Conservation (phyloP, 106 monocot species). For the Dactylorhiza incarnata region DNA sequence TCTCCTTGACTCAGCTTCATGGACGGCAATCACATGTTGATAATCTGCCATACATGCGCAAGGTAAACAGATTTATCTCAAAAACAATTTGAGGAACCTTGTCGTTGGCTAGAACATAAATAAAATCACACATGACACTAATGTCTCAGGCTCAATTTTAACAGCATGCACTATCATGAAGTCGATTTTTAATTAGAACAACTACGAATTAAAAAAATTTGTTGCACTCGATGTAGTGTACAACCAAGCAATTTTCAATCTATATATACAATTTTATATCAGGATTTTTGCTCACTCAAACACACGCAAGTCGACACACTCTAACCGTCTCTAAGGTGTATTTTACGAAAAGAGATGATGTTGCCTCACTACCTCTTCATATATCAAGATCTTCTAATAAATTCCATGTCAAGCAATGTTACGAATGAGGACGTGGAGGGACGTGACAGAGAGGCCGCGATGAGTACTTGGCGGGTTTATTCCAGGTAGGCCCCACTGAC, state of each 20-base stretch:
- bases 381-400: too few relatives aligned
- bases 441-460: too few relatives aligned
- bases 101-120: not conserved
- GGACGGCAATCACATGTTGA: conserved; percentile 77
- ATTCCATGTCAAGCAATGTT: too few relatives aligned
- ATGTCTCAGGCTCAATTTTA: not conserved
- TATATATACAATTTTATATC: not conserved
- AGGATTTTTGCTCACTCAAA: too few relatives aligned
- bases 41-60: conserved; percentile 81
- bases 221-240: not conserved
- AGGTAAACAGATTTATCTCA: not conserved
- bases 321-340: too few relatives aligned
- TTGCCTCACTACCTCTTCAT: too few relatives aligned
- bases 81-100: not conserved
- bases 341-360: too few relatives aligned
- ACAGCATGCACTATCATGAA: not conserved
- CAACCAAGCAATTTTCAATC: not conserved
- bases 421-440: too few relatives aligned
- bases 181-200: not conserved
- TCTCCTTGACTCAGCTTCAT: conserved; percentile 47
- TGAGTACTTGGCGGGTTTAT: too few relatives aligned
- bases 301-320: too few relatives aligned
- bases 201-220: not conserved
- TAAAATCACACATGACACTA: not conserved
- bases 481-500: too few relatives aligned